Conservation (phyloP, 2,329 filamentous ascomycete species). For the Ascosphaera apis region DNA sequence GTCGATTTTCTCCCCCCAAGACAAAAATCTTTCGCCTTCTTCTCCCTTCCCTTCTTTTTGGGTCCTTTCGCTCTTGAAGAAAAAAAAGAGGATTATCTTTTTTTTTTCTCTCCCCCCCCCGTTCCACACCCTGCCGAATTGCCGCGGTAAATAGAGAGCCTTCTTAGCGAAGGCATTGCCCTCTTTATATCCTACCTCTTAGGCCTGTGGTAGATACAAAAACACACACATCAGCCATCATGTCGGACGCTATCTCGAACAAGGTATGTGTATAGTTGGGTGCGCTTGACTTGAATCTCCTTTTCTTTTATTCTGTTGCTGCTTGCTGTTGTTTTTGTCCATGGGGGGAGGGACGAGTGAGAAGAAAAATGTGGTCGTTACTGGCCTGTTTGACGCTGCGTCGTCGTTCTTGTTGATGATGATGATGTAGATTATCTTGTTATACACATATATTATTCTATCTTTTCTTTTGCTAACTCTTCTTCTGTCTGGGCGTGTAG, state of each 20-base stretch:
- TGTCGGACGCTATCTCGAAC: conserved; percentile 15
- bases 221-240: conserved; percentile 30
- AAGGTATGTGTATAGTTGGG: conserved; percentile 2
- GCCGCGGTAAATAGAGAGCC: conserved; percentile 24
- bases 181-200: too few relatives aligned
- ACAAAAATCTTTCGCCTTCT: conserved; percentile 8
- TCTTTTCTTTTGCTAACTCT: conserved; percentile 15
- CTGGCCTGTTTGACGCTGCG: too few relatives aligned
- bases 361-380: conserved; percentile 4
- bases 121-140: conserved; percentile 16
- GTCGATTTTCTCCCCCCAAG: conserved; percentile 15
- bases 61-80: too few relatives aligned
- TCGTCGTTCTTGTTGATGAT: too few relatives aligned
- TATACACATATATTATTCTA: conserved; percentile 1
- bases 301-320: not conserved
- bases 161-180: conserved; percentile 27
- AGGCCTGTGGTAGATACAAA: conserved; percentile 25
- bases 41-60: conserved; percentile 3
- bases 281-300: conserved; percentile 1
- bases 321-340: not conserved
- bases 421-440: conserved; percentile 2
- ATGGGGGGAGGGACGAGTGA: not conserved
- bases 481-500: conserved; percentile 25
- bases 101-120: too few relatives aligned
- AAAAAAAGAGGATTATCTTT: too few relatives aligned